Percentiles rank a stretch among this genome's conserved stretches.
Conservation (phyloP, 2,329 filamentous ascomycete species). For the Ramularia endophylla region DNA sequence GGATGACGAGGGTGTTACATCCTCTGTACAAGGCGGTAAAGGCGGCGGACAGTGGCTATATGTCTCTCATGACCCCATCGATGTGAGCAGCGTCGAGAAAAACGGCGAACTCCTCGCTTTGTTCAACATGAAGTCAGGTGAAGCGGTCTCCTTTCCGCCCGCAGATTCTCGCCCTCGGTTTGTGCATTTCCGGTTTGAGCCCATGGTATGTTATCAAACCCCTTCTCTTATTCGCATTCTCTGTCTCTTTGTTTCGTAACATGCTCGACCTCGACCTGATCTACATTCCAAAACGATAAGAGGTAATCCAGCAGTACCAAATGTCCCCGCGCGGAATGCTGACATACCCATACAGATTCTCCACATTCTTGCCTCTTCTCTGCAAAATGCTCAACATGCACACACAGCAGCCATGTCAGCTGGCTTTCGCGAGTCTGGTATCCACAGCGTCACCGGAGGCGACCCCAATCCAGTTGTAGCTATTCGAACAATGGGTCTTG, state of each 20-base stretch:
- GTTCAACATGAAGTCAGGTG: slow-evolving; percentile 10
- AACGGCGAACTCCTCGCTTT: slow-evolving; percentile 13
- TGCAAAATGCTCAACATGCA: slow-evolving; percentile 66
- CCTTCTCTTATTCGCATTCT: not conserved
- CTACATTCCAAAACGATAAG: too few species aligned
- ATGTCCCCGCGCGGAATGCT: not conserved
- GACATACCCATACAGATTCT: slow-evolving; percentile 61
- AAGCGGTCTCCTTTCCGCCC: not conserved
- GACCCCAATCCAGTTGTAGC: slow-evolving; percentile 66
- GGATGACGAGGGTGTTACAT: slow-evolving; percentile 36
- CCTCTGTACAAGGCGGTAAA: slow-evolving; percentile 64
- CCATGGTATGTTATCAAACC: slow-evolving; percentile 62
- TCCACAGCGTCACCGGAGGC: slow-evolving; percentile 35
- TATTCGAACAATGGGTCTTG: slow-evolving; percentile 74
- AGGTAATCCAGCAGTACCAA: not conserved
- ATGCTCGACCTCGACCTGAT: not conserved
- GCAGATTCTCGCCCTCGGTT: slow-evolving; percentile 28
- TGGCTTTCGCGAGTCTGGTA: slow-evolving; percentile 86
- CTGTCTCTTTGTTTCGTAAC: slow-evolving; percentile 4
- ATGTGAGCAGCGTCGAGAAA: slow-evolving; percentile 10
- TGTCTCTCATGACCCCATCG: slow-evolving; percentile 73
- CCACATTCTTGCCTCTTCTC: slow-evolving; percentile 74
- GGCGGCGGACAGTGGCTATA: slow-evolving; percentile 82
- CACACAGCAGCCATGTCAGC: slow-evolving; percentile 70
- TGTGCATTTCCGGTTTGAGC: slow-evolving; percentile 88